These are phyloP conservation scores for Metarhizium album DNA, from an alignment of 2,329 filamentous ascomycete species.

Conservation along the genomic window DNA sequence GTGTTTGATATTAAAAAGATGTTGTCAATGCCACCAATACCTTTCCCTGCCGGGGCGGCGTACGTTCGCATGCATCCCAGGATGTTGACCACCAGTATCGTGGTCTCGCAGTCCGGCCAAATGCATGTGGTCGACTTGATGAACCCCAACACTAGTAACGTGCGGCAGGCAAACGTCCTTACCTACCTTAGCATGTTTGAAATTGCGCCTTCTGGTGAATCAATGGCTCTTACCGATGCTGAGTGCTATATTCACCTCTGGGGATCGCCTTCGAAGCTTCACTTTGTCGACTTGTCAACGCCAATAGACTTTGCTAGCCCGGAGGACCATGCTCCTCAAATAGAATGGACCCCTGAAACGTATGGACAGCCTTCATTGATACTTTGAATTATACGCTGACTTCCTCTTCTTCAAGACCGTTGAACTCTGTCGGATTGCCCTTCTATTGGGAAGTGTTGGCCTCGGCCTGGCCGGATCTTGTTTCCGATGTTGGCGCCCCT, in stretches of 20 bases:
- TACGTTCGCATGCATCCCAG: constrained; percentile 95
- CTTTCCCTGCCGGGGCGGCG: constrained; percentile 83
- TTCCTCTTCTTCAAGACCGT: constrained; percentile 39
- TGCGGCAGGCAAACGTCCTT: constrained; percentile 71
- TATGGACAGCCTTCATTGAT: constrained; percentile 29
- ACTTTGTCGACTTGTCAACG: constrained; percentile 73
- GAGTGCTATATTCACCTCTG: constrained; percentile 75
- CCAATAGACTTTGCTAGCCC: constrained; percentile 69
- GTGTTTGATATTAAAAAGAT: constrained; percentile 93
- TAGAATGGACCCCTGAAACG: constrained; percentile 64
- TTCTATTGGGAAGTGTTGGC: constrained; percentile 83
- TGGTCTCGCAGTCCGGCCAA: constrained; percentile 83
- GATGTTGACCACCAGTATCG: constrained; percentile 88
- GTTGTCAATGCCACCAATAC: constrained; percentile 77
- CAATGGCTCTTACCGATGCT: constrained; percentile 68
- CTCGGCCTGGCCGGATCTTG: constrained; percentile 80
- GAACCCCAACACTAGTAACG: constrained; percentile 80
- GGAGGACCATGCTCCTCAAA: constrained; percentile 41
- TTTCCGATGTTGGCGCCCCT: constrained; percentile 78
- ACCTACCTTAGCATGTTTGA: constrained; percentile 71
- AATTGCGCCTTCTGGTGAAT: constrained; percentile 79
- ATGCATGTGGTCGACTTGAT: constrained; percentile 93
- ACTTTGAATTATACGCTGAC: constrained; percentile 7
- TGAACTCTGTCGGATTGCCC: constrained; percentile 82
- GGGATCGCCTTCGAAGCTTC: constrained; percentile 77